A percentile compares a stretch with the other conserved stretches of the same genome.
Evolutionary conservation across 805 yeast genomes (phyloP).

Genomic region (Candida anglica): DNA sequence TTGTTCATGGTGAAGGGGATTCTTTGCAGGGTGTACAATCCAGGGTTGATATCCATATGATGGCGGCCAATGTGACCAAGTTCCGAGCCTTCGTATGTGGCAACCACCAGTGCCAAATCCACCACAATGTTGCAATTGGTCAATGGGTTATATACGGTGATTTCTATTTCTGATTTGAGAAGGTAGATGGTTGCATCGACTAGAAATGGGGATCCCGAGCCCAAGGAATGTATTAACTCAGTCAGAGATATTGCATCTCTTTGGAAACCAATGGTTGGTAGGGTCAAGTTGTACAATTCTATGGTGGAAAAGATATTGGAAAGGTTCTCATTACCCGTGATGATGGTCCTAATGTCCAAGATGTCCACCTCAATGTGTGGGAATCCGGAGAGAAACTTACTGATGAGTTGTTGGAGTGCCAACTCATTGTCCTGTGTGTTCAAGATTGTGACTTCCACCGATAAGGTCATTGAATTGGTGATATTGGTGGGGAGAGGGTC

Average conservation of each 20-base stretch:
- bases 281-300: constrained; percentile 16
- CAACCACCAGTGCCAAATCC: constrained; percentile 42
- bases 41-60: constrained; percentile 48
- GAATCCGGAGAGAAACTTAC: constrained; percentile 37
- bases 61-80: constrained; percentile 43
- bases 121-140: constrained; percentile 41
- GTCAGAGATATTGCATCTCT: constrained; percentile 6
- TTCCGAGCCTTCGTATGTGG: constrained; percentile 41
- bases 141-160: constrained; percentile 53
- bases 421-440: constrained; percentile 1
- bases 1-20: constrained; percentile 45
- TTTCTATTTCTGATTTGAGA: constrained; percentile 50
- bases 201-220: constrained; percentile 39
- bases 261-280: constrained; percentile 27
- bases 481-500: too few relatives aligned
- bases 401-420: constrained; percentile 29
- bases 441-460: neutral
- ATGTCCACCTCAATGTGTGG: too few relatives aligned
- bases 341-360: too few relatives aligned
- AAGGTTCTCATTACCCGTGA: constrained; percentile 10
- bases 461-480: neutral
- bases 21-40: constrained; percentile 45
- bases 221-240: neutral
- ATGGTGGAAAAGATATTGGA: constrained; percentile 13
- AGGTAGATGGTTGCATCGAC: constrained; percentile 51